A percentile compares a stretch with the other conserved stretches of the same genome.
phyloP scores from a whole-genome alignment of 306 rosid species.

The Sphenostylis stenocarpa region DNA sequence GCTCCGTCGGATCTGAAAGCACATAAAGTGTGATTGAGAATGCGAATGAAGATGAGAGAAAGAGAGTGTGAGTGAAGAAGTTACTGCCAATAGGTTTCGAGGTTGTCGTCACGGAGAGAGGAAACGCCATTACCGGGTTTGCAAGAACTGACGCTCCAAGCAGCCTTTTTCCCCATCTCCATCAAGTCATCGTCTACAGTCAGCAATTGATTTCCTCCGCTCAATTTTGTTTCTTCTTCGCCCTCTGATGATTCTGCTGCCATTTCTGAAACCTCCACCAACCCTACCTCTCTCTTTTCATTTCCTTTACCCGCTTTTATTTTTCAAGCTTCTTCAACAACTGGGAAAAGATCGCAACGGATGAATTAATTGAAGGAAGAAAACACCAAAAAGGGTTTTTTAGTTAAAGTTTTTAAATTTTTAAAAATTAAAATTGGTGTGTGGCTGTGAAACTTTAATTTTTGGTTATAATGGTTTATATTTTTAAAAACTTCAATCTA shows the following conservation, averaged over 20 bases:
- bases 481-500: too few relatives aligned
- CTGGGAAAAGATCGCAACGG: neutral
- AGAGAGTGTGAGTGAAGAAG: neutral
- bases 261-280: conserved; percentile 31
- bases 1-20: conserved; percentile 84
- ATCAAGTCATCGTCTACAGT: conserved; percentile 68
- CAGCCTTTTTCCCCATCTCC: conserved; percentile 91
- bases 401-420: too few relatives aligned
- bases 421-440: too few relatives aligned
- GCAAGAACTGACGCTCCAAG: conserved; percentile 97
- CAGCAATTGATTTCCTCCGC: conserved; percentile 56
- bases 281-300: neutral
- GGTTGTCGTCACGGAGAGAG: conserved; percentile 75
- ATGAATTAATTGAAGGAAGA: too few relatives aligned
- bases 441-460: too few relatives aligned
- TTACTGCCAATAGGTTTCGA: conserved; percentile 90
- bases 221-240: conserved; percentile 77
- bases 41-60: too few relatives aligned
- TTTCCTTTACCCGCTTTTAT: neutral
- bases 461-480: too few relatives aligned
- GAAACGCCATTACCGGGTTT: conserved; percentile 92
- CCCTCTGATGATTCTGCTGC: conserved; percentile 91
- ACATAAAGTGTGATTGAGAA: neutral
- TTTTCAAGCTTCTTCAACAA: neutral
- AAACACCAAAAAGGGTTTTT: too few relatives aligned